phyloP scores from a whole-genome alignment of 164 flowering plant species.

The Tetracentron sinense region DNA sequence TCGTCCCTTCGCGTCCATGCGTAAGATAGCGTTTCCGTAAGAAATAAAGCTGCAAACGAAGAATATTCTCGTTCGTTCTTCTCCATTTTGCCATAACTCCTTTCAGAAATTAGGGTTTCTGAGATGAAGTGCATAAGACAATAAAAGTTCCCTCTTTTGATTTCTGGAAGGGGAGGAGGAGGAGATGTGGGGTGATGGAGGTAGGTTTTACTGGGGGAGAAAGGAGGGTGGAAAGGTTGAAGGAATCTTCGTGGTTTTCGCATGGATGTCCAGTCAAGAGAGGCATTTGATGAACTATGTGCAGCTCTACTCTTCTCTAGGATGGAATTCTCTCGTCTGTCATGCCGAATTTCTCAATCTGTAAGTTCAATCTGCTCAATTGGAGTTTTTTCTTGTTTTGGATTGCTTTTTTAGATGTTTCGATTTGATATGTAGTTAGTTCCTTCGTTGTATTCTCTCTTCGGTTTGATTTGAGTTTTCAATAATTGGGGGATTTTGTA shows the following conservation, averaged over 20 bases:
- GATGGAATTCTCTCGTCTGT: constrained; percentile 90
- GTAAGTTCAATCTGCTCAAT: constrained; percentile 33
- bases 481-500: neutral
- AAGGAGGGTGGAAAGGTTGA: constrained; percentile 40
- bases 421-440: neutral
- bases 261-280: constrained; percentile 94
- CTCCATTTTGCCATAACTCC: too few species aligned
- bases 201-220: constrained; percentile 84
- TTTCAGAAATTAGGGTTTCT: constrained; percentile 2
- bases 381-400: neutral
- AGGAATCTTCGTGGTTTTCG: constrained; percentile 81
- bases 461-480: neutral
- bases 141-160: neutral
- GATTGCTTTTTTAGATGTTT: neutral
- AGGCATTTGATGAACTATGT: constrained; percentile 63
- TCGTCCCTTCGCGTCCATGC: too few species aligned
- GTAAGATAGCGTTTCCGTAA: too few species aligned
- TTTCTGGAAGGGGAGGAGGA: constrained; percentile 5
- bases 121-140: neutral
- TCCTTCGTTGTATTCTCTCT: neutral
- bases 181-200: constrained; percentile 88
- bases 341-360: constrained; percentile 77
- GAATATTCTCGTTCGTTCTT: too few species aligned
- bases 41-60: too few species aligned
- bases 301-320: constrained; percentile 69